Evolutionary conservation across 768 basidiomycete species (phyloP).

Genomic region (Lactifluus subvellereus): DNA sequence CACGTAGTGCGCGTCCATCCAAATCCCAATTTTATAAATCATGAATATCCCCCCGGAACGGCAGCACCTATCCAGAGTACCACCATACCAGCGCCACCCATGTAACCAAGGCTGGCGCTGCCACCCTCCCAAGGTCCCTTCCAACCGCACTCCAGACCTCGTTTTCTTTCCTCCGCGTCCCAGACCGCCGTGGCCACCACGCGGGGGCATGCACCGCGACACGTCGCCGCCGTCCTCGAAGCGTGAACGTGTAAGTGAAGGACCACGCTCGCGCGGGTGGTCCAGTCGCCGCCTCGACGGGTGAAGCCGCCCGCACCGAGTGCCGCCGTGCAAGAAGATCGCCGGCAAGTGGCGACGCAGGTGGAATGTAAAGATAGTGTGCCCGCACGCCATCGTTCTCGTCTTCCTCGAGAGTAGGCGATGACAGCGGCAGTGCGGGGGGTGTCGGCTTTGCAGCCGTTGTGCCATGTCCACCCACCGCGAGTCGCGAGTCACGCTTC

Average conservation of each 20-base stretch:
- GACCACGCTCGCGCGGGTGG: slow-evolving; percentile 14
- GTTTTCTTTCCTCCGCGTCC: not conserved
- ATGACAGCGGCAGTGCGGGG: not conserved
- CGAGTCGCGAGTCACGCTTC: not conserved
- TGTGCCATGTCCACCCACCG: not conserved
- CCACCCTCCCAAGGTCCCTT: slow-evolving; percentile 14
- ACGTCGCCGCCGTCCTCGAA: slow-evolving; percentile 51
- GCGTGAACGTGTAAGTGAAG: slow-evolving; percentile 51
- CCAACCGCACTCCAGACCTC: slow-evolving; percentile 11
- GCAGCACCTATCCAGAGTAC: slow-evolving; percentile 3
- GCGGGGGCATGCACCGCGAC: slow-evolving; percentile 42
- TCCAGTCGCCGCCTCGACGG: not conserved
- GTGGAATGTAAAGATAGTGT: slow-evolving; percentile 19
- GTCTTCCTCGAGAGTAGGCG: slow-evolving; percentile 19
- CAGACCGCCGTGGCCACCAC: slow-evolving; percentile 8
- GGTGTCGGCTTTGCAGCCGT: not conserved
- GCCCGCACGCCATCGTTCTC: slow-evolving; percentile 24
- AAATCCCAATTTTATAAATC: not conserved
- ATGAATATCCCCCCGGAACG: not conserved
- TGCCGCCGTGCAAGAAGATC: slow-evolving; percentile 9
- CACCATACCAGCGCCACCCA: slow-evolving; percentile 18
- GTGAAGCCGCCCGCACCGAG: not conserved
- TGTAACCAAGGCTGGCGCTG: slow-evolving; percentile 1
- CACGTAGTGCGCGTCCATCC: not conserved
- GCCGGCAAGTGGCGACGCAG: slow-evolving; percentile 9